Base-by-base conservation (phyloP, 306 rosid species). In the Quercus gilva region DNA sequence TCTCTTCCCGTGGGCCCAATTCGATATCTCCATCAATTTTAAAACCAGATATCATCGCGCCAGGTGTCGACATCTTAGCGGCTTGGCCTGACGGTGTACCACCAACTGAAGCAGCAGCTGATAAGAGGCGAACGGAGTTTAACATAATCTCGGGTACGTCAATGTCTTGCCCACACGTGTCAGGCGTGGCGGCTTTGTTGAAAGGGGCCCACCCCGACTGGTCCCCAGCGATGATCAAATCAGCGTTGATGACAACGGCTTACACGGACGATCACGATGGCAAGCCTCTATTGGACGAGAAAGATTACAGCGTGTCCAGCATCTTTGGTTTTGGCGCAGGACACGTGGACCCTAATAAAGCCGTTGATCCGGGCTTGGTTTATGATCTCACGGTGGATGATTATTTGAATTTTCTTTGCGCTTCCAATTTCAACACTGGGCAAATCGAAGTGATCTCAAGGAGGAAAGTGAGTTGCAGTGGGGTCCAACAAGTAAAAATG, bases 191-290 rank as follows among this genome's bases (percentile, higher is more conserved):
- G 2, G 82, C 76, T 55, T 20, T 82, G 75, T 18, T 78, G 14
- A 78, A 82, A 25, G 82, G 76, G 28, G 76, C 51, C 53, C 76
- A 82, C 71, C 82, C 28, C 0, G 57, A 77, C 33, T 82, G 82
- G 85, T 71, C 82, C 45, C 82, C 79, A 4, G 71, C 79, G 2
- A 61, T 69, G 67, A 73, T 82, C 59, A 61, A 63, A 29, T 82
- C 82, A 4, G 76, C 85, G 0, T 64, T 77, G 72, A 82, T 77
- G 82, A 82, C 85, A 45, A 56, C 67, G 10, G 76, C 85, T 1
- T 77, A 73, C 4, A 56, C 55, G 12, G 4, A 26, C 17, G 79
- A 67, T 43, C 51, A 6, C 0, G 74, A 60, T 3, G 35, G n/a
- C 5, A 49, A 17, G 15, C 13, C 71, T 1, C 20, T 82, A 15